Conservation (phyloP, 176 grass and related monocot species). For the Pontederia paniculata region DNA sequence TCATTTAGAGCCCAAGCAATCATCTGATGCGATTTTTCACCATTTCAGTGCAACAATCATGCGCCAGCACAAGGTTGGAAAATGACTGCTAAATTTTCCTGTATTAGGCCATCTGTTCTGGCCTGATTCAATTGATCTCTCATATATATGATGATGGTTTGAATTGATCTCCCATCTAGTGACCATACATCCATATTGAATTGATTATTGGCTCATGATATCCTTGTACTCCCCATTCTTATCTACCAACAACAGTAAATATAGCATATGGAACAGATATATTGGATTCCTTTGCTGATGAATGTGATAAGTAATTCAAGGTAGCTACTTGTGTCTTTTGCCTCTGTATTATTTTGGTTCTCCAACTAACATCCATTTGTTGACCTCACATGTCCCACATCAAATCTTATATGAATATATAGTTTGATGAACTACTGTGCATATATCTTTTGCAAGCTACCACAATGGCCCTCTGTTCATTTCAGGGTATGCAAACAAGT, state of each 20-base stretch:
- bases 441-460: neutral
- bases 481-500: neutral
- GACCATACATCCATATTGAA: conserved; percentile 41
- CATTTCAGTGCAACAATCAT: no score
- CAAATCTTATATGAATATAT: no score
- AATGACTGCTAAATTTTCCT: no score
- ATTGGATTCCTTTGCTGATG: neutral
- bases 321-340: neutral
- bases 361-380: no score
- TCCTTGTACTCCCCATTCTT: conserved; percentile 23
- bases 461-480: neutral
- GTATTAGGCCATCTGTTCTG: no score
- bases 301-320: no score
- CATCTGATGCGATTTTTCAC: no score
- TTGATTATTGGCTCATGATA: conserved; percentile 22
- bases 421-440: neutral
- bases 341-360: neutral
- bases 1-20: no score
- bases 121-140: no score
- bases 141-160: no score
- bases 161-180: conserved; percentile 14
- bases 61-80: no score
- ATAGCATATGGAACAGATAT: neutral
- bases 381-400: no score
- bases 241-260: conserved; percentile 23